Conservation (phyloP, 495 filamentous ascomycete species). For the Aspergillus steynii region DNA sequence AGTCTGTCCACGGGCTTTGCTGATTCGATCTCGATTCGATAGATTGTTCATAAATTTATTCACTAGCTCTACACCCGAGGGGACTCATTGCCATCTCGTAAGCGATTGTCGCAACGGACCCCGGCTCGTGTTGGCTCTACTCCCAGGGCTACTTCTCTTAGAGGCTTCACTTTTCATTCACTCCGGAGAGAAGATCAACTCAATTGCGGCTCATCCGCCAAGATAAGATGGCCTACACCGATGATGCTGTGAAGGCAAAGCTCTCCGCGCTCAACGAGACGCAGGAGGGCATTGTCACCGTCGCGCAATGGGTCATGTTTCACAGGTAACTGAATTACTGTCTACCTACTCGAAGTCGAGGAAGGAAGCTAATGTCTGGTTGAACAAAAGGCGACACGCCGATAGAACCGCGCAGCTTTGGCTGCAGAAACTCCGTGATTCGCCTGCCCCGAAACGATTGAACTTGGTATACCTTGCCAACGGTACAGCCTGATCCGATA, state of each 20-base stretch:
- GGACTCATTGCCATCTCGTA: background rate
- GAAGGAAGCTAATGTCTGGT: constrained; percentile 22
- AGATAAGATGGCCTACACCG: constrained; percentile 79
- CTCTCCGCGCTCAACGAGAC: constrained; percentile 93
- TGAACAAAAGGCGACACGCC: constrained; percentile 71
- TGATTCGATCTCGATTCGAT: background rate
- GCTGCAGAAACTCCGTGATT: constrained; percentile 85
- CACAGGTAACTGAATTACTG: constrained; percentile 67
- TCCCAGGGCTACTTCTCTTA: background rate
- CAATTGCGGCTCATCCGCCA: background rate
- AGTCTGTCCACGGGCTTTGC: background rate
- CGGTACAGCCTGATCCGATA: constrained; percentile 53
- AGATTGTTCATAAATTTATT: background rate
- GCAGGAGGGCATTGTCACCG: constrained; percentile 91
- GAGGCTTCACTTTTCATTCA: background rate
- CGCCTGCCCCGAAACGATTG: constrained; percentile 76
- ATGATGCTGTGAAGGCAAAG: constrained; percentile 91
- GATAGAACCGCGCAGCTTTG: constrained; percentile 85
- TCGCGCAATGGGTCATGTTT: constrained; percentile 99
- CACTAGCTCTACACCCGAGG: background rate
- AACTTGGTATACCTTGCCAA: constrained; percentile 96
- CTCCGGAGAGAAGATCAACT: background rate
- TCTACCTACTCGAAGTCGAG: constrained; percentile 10
- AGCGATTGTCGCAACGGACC: background rate
- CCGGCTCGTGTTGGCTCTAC: background rate